Conservation (phyloP, 2,329 filamentous ascomycete species). For the Talaromyces rugulosus region DNA sequence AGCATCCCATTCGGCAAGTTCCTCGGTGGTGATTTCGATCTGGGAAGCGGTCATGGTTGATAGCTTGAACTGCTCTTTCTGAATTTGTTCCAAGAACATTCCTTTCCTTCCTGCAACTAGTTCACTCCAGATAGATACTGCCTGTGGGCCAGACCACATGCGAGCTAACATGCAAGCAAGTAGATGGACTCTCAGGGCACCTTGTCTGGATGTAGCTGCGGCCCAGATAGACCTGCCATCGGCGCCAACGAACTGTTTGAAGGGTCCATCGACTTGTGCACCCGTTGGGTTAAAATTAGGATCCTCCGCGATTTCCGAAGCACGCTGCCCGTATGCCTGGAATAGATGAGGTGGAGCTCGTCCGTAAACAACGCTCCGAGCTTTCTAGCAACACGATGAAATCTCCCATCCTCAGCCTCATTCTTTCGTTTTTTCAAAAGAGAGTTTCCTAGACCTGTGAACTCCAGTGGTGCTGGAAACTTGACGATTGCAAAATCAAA, state of each 20-base stretch:
- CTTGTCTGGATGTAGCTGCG: conserved; percentile 22
- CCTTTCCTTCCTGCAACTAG: conserved; percentile 16
- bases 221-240: conserved; percentile 20
- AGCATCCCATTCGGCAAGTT: conserved; percentile 3
- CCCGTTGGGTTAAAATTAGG: background rate
- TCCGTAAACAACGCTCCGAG: conserved; percentile 39
- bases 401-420: conserved; percentile 35
- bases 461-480: conserved; percentile 38
- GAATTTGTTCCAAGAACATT: background rate
- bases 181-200: conserved; percentile 28
- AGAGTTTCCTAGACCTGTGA: conserved; percentile 22
- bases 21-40: background rate
- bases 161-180: conserved; percentile 31
- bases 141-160: conserved; percentile 20
- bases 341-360: conserved; percentile 27
- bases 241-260: conserved; percentile 12
- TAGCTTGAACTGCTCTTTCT: background rate
- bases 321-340: conserved; percentile 15
- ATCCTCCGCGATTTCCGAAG: background rate
- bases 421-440: conserved; percentile 28
- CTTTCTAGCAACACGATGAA: conserved; percentile 35
- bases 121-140: conserved; percentile 31
- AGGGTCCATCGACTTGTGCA: background rate
- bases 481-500: conserved; percentile 43
- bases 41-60: background rate